phyloP scores from a whole-genome alignment of 352 stramenopile genomes.

The Phytophthora tubulina region DNA sequence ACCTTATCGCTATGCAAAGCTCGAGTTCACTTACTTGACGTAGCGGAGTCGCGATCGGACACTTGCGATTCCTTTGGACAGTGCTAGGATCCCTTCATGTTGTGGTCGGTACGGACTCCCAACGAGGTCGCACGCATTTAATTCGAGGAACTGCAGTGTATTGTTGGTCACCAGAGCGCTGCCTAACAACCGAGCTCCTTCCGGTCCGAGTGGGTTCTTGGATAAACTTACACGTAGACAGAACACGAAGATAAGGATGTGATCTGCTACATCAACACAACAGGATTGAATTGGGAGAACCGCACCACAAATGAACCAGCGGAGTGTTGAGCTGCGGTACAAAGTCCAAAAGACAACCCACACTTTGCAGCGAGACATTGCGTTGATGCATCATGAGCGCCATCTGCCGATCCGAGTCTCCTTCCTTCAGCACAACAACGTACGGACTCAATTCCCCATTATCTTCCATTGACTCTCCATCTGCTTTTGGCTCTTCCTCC shows the following conservation, averaged over 20 bases:
- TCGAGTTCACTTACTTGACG: constrained; percentile 51
- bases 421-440: constrained; percentile 20
- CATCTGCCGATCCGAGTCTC: constrained; percentile 2
- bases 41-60: constrained; percentile 56
- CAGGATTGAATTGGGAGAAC: neutral
- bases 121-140: constrained; percentile 61
- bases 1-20: neutral
- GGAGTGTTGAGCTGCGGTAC: constrained; percentile 41
- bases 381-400: constrained; percentile 34
- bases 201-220: constrained; percentile 54
- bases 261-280: constrained; percentile 32
- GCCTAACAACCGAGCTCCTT: constrained; percentile 53
- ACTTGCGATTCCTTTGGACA: constrained; percentile 72
- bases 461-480: constrained; percentile 15
- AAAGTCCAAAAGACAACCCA: constrained; percentile 41
- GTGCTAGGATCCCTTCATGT: constrained; percentile 52
- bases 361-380: constrained; percentile 22
- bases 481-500: constrained; percentile 18
- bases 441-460: constrained; percentile 17
- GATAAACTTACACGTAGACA: constrained; percentile 43
- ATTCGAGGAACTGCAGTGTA: constrained; percentile 62
- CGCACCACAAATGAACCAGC: constrained; percentile 47
- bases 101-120: constrained; percentile 64
- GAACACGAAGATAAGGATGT: constrained; percentile 19
- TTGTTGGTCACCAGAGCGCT: constrained; percentile 74